Conservation (phyloP, 2,329 filamentous ascomycete species). For the Cercospora sp. region DNA sequence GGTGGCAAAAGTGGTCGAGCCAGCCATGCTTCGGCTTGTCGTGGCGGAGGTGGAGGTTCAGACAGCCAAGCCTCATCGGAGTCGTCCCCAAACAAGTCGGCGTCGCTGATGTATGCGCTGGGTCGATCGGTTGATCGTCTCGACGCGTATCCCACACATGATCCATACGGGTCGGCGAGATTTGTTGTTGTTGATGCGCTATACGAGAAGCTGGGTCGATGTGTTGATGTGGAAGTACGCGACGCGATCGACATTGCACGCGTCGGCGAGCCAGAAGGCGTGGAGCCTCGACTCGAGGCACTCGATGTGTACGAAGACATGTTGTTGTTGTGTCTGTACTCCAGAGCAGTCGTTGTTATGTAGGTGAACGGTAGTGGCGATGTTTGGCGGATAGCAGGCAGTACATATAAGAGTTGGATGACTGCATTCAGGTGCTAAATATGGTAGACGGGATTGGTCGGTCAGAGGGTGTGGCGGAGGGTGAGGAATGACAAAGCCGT, state of each 20-base stretch:
- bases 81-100: slow-evolving; percentile 41
- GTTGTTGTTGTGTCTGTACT: not conserved
- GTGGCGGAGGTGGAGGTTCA: slow-evolving; percentile 39
- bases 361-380: not conserved
- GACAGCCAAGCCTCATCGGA: slow-evolving; percentile 34
- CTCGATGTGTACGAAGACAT: slow-evolving; percentile 19
- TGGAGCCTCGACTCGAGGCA: slow-evolving; percentile 16
- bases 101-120: slow-evolving; percentile 42
- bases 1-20: slow-evolving; percentile 36
- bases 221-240: slow-evolving; percentile 18
- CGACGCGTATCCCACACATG: slow-evolving; percentile 24
- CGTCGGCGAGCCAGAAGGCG: slow-evolving; percentile 17
- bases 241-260: slow-evolving; percentile 25
- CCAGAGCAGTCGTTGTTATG: not conserved
- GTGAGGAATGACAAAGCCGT: slow-evolving; percentile 19
- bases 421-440: slow-evolving; percentile 18
- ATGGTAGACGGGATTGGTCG: slow-evolving; percentile 12
- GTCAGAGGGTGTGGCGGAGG: slow-evolving; percentile 15
- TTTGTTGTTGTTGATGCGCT: slow-evolving; percentile 15
- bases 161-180: slow-evolving; percentile 26
- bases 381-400: slow-evolving; percentile 7
- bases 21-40: slow-evolving; percentile 38
- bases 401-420: slow-evolving; percentile 15
- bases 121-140: slow-evolving; percentile 26
- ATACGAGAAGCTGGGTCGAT: slow-evolving; percentile 18